Evolutionary conservation across 2,329 filamentous ascomycete genomes (phyloP).

Genomic region (Stachybotrys chlorohalonatus): DNA sequence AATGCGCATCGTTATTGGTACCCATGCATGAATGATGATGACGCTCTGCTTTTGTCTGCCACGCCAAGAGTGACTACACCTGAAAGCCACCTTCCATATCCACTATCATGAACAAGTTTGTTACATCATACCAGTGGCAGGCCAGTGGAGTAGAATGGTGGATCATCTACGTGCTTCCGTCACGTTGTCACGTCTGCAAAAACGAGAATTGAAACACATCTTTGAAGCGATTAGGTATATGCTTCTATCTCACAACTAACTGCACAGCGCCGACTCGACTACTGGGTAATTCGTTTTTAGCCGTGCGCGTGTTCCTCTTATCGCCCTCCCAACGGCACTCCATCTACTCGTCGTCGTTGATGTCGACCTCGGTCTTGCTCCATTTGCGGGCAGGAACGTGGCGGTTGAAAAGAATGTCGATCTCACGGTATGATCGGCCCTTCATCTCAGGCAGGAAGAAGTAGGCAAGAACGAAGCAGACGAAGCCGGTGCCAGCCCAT

Average conservation of each 20-base stretch:
- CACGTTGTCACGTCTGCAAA: too few relatives aligned
- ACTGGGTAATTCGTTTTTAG: neutral
- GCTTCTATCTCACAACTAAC: neutral
- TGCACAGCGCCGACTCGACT: neutral
- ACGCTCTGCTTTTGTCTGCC: too few relatives aligned
- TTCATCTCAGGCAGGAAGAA: slow-evolving; percentile 48
- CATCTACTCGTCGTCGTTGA: slow-evolving; percentile 52
- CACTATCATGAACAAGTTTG: too few relatives aligned
- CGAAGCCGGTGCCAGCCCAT: slow-evolving; percentile 47
- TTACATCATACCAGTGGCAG: too few relatives aligned
- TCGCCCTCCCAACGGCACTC: neutral
- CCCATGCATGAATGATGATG: too few relatives aligned
- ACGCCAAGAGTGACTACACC: too few relatives aligned
- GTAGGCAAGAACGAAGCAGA: slow-evolving; percentile 42
- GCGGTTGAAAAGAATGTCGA: slow-evolving; percentile 51
- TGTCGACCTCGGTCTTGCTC: slow-evolving; percentile 45
- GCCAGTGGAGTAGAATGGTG: too few relatives aligned
- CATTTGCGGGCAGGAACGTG: slow-evolving; percentile 43
- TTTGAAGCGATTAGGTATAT: too few relatives aligned
- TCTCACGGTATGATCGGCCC: slow-evolving; percentile 49
- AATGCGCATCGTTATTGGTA: too few relatives aligned
- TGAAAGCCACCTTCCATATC: too few relatives aligned
- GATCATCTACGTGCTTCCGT: too few relatives aligned
- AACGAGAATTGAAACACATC: too few relatives aligned
- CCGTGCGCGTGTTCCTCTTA: neutral